A percentile compares a stretch with the other conserved stretches of the same genome.
These are phyloP conservation scores for Metschnikowia dekortorum DNA, from an alignment of 805 yeast species.

Conservation along the genomic window DNA sequence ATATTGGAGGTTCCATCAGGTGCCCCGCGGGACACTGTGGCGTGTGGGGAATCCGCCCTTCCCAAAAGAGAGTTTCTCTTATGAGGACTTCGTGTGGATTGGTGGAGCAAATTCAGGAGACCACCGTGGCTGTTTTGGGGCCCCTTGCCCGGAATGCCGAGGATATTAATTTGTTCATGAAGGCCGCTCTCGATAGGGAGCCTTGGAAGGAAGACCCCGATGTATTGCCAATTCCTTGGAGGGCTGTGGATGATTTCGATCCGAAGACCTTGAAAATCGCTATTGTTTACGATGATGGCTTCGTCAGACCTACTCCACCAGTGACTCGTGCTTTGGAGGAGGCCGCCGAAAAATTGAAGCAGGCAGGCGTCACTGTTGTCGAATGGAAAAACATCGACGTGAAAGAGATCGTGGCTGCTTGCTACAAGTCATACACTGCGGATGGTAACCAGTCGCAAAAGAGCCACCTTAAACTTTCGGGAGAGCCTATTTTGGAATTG, in stretches of 20 bases:
- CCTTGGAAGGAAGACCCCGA: conserved; percentile 16
- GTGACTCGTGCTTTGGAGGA: conserved; percentile 13
- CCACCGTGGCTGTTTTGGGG: conserved; percentile 14
- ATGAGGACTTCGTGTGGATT: conserved; percentile 8
- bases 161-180: conserved; percentile 17
- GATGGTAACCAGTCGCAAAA: conserved; percentile 16
- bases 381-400: conserved; percentile 15
- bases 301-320: conserved; percentile 19
- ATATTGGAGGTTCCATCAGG: conserved; percentile 18
- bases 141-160: conserved; percentile 17
- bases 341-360: conserved; percentile 10
- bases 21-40: conserved; percentile 19
- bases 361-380: conserved; percentile 15
- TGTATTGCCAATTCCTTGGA: conserved; percentile 17
- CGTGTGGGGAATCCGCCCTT: conserved; percentile 17
- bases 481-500: conserved; percentile 14
- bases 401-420: conserved; percentile 11
- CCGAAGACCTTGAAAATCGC: conserved; percentile 13
- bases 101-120: conserved; percentile 11
- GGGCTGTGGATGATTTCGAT: conserved; percentile 8
- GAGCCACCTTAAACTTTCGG: conserved; percentile 9
- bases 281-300: conserved; percentile 16
- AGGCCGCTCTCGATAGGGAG: conserved; percentile 10
- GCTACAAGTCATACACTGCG: conserved; percentile 15
- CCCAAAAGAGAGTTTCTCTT: conserved; percentile 13